Conservation (phyloP, 2,329 filamentous ascomycete genomes). For the Colletotrichum chrysophilum region DNA sequence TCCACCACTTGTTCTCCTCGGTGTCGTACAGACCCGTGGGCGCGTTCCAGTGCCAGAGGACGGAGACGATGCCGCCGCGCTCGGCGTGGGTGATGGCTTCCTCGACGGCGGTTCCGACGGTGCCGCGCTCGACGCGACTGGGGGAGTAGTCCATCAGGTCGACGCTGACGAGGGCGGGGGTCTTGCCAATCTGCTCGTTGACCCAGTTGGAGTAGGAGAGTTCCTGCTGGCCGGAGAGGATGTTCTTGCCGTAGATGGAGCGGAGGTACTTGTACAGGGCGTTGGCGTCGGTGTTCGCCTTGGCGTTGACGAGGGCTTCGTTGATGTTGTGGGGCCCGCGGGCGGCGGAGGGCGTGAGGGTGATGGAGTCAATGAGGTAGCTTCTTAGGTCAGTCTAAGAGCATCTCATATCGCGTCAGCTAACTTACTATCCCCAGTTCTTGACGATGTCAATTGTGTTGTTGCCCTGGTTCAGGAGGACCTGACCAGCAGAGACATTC, state of each 20-base stretch:
- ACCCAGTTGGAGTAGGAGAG: conserved; percentile 47
- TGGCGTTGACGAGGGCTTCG: conserved; percentile 39
- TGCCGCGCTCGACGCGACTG: conserved; percentile 46
- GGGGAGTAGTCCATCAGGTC: conserved; percentile 57
- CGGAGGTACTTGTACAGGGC: conserved; percentile 46
- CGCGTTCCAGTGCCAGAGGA: conserved; percentile 55
- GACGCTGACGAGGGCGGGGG: conserved; percentile 48
- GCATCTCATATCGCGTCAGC: too few relatives aligned
- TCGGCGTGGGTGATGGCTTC: conserved; percentile 49
- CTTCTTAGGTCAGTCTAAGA: conserved; percentile 3
- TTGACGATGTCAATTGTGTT: conserved; percentile 51
- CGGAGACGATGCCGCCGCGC: conserved; percentile 50
- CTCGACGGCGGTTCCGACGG: conserved; percentile 45
- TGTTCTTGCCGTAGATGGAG: conserved; percentile 49
- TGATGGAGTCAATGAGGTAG: conserved; percentile 51
- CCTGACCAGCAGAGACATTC: conserved; percentile 45
- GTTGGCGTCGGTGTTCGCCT: conserved; percentile 39
- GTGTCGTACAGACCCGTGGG: conserved; percentile 52
- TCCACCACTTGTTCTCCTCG: conserved; percentile 48
- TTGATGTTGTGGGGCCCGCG: conserved; percentile 45
- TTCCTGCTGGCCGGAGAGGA: conserved; percentile 54
- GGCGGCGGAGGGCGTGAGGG: conserved; percentile 36
- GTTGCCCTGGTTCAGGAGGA: conserved; percentile 44
- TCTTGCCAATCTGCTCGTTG: conserved; percentile 47
- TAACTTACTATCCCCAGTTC: conserved; percentile 52